These are phyloP conservation scores for Tetradesmus lagerheimii DNA, from an alignment of 139 green algal genomes.

Conservation along the genomic window DNA sequence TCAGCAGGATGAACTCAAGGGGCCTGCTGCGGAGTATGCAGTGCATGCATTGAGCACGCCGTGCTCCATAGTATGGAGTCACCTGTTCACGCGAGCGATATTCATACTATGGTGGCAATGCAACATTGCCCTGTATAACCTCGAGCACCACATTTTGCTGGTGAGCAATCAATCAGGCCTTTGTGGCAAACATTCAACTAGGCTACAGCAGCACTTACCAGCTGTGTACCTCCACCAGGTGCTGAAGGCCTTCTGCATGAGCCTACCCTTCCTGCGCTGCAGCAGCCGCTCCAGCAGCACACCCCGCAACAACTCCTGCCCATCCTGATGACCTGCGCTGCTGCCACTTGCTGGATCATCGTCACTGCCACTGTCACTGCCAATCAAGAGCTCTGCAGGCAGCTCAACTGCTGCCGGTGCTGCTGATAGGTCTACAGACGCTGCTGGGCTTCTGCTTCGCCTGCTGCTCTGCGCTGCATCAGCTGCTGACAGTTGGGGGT, in stretches of 20 bases:
- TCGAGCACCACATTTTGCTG: too few relatives aligned
- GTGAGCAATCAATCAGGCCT: too few relatives aligned
- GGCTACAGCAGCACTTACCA: neutral
- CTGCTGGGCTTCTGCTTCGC: neutral
- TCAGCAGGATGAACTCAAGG: neutral
- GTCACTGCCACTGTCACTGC: neutral
- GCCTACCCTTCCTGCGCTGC: neutral
- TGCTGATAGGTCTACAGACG: neutral
- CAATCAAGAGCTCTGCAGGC: neutral
- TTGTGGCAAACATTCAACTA: too few relatives aligned
- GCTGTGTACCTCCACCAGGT: slow-evolving; percentile 10
- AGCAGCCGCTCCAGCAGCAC: neutral
- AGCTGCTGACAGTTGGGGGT: neutral
- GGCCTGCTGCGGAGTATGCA: too few relatives aligned
- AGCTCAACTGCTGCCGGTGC: neutral
- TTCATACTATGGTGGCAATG: too few relatives aligned
- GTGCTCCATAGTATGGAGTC: too few relatives aligned
- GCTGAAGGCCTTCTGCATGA: slow-evolving; percentile 15
- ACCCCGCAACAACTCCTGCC: neutral
- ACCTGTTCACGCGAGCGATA: too few relatives aligned
- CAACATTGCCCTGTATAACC: too few relatives aligned
- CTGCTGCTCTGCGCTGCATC: neutral
- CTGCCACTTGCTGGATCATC: neutral
- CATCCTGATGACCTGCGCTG: neutral
- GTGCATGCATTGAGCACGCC: too few relatives aligned